Evolutionary conservation across 2,329 filamentous ascomycete genomes (phyloP).

Genomic region (Pseudogymnoascus destructans): DNA sequence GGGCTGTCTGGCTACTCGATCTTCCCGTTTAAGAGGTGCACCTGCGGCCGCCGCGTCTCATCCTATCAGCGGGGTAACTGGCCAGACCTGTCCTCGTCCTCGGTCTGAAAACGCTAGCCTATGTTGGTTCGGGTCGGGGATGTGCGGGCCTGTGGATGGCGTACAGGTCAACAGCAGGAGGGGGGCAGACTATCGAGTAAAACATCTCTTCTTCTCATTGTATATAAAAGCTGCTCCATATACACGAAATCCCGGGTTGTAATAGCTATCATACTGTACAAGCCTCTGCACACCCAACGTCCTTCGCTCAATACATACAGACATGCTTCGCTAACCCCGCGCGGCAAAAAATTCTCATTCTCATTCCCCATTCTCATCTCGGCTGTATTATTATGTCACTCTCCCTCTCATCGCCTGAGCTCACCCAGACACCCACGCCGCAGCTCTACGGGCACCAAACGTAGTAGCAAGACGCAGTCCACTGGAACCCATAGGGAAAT

Average conservation of each 20-base stretch:
- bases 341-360: neutral
- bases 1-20: too few relatives aligned
- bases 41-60: too few relatives aligned
- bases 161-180: too few relatives aligned
- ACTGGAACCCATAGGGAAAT: constrained; percentile 92
- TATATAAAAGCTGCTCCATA: neutral
- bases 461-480: constrained; percentile 75
- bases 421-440: constrained; percentile 76
- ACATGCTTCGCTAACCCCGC: neutral
- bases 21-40: too few relatives aligned
- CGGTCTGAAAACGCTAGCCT: too few relatives aligned
- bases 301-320: neutral
- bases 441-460: constrained; percentile 72
- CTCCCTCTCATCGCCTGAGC: neutral
- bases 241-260: neutral
- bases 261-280: neutral
- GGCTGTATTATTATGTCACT: neutral
- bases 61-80: too few relatives aligned
- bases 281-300: neutral
- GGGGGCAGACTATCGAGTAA: neutral
- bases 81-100: too few relatives aligned
- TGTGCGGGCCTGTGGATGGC: too few relatives aligned
- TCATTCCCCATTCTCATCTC: neutral
- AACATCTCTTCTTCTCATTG: neutral
- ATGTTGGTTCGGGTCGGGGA: too few relatives aligned